phyloP scores from a whole-genome alignment of 2,329 filamentous ascomycete genomes.

The Capronia epimyces region DNA sequence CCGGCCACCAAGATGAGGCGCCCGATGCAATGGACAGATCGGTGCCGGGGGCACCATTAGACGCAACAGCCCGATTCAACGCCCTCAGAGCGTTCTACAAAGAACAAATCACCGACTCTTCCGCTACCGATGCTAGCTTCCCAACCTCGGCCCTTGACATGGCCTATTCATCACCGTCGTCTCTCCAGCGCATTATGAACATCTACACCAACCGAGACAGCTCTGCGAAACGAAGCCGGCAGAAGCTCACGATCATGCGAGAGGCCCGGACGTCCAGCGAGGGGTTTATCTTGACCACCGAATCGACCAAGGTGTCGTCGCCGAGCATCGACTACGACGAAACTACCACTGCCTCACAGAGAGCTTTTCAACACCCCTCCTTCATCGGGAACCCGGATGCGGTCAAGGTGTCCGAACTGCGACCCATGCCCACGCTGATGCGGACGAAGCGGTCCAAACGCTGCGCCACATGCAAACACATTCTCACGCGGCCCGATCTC shows the following conservation, averaged over 20 bases:
- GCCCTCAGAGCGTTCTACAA: slow-evolving; percentile 72
- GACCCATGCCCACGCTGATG: slow-evolving; percentile 74
- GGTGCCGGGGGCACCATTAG: slow-evolving; percentile 41
- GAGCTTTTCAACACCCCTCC: slow-evolving; percentile 47
- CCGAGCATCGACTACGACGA: slow-evolving; percentile 18
- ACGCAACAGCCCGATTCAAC: slow-evolving; percentile 65
- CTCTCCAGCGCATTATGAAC: slow-evolving; percentile 83
- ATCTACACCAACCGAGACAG: slow-evolving; percentile 65
- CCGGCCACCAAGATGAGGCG: slow-evolving; percentile 28
- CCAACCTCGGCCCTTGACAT: slow-evolving; percentile 48
- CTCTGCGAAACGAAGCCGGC: slow-evolving; percentile 55
- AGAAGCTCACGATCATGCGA: slow-evolving; percentile 68
- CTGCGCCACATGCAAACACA: slow-evolving; percentile 86
- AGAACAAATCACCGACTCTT: slow-evolving; percentile 63
- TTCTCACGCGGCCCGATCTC: slow-evolving; percentile 86
- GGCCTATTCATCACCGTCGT: slow-evolving; percentile 64
- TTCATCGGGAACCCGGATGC: slow-evolving; percentile 38
- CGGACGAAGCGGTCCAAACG: slow-evolving; percentile 91
- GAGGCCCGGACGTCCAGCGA: slow-evolving; percentile 68
- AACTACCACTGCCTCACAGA: slow-evolving; percentile 21
- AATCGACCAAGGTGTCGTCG: slow-evolving; percentile 32
- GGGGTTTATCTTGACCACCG: slow-evolving; percentile 56
- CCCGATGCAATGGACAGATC: slow-evolving; percentile 35
- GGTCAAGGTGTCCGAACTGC: slow-evolving; percentile 66
- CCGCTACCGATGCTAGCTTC: slow-evolving; percentile 42